Percentiles rank a stretch among this genome's conserved stretches.
Conservation (phyloP, 2,329 filamentous ascomycete genomes). For the Colletotrichum zoysiae region DNA sequence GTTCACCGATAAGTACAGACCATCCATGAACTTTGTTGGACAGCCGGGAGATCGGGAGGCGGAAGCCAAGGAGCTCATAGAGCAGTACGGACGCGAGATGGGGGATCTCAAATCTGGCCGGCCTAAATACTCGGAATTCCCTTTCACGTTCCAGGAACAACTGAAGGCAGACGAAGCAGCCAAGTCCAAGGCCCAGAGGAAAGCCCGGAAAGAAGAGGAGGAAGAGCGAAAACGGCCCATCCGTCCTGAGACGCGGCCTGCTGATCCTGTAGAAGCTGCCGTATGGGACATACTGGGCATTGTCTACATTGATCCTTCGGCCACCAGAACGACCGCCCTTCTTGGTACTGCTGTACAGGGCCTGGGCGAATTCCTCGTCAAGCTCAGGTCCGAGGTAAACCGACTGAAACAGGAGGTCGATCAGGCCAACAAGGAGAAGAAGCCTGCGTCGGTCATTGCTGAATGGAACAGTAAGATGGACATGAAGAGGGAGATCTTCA, state of each 20-base stretch:
- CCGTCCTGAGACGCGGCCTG: slow-evolving; percentile 59
- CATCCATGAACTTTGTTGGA: slow-evolving; percentile 54
- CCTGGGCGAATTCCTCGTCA: slow-evolving; percentile 64
- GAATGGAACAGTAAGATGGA: slow-evolving; percentile 57
- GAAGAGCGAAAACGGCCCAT: slow-evolving; percentile 57
- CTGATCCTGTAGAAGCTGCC: slow-evolving; percentile 60
- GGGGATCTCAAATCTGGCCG: slow-evolving; percentile 56
- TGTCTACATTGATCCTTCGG: slow-evolving; percentile 59
- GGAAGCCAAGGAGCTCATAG: slow-evolving; percentile 55
- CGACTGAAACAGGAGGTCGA: slow-evolving; percentile 60
- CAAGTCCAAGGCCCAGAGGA: slow-evolving; percentile 61
- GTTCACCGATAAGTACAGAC: slow-evolving; percentile 57
- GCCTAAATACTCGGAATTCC: slow-evolving; percentile 62
- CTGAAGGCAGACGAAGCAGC: slow-evolving; percentile 60
- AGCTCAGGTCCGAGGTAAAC: slow-evolving; percentile 62
- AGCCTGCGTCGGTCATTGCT: slow-evolving; percentile 51
- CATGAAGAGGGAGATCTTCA: slow-evolving; percentile 62
- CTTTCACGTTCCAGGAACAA: slow-evolving; percentile 58
- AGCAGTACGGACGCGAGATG: slow-evolving; percentile 59
- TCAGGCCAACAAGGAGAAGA: slow-evolving; percentile 58
- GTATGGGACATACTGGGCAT: slow-evolving; percentile 67
- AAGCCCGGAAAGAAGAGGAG: slow-evolving; percentile 58
- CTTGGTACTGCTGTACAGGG: slow-evolving; percentile 64
- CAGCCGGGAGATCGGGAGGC: slow-evolving; percentile 55
- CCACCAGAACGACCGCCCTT: slow-evolving; percentile 53